phyloP scores from a whole-genome alignment of 2,329 filamentous ascomycete genomes.

The Sporothrix humicola region DNA sequence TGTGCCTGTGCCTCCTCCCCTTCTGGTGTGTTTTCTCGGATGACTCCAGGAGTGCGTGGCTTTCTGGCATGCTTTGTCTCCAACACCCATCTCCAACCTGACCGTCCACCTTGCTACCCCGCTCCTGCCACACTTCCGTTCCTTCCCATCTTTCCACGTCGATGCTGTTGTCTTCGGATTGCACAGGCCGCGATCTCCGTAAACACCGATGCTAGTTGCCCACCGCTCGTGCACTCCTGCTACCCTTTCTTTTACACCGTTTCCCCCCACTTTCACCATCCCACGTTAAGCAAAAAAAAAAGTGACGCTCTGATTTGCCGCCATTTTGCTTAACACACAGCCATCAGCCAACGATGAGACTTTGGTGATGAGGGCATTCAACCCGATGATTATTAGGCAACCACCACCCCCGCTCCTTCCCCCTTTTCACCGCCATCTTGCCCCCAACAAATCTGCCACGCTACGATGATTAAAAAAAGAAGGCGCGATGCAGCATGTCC shows the following conservation, averaged over 20 bases:
- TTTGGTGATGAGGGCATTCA: not conserved
- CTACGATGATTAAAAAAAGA: not conserved
- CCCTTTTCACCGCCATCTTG: slow-evolving; percentile 13
- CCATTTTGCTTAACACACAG: slow-evolving; percentile 4
- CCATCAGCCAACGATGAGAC: slow-evolving; percentile 24
- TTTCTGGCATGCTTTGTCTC: not conserved
- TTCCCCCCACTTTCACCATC: slow-evolving; percentile 25
- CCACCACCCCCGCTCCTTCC: slow-evolving; percentile 10
- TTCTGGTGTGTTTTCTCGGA: not conserved
- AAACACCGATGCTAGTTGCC: slow-evolving; percentile 15
- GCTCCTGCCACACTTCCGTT: not conserved
- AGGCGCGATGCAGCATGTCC: not conserved
- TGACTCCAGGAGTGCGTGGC: not conserved
- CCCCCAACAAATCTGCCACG: not conserved
- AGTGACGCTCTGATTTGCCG: slow-evolving; percentile 29
- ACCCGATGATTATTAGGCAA: slow-evolving; percentile 15
- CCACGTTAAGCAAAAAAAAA: not conserved
- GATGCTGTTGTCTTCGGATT: slow-evolving; percentile 11
- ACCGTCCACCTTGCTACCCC: slow-evolving; percentile 19
- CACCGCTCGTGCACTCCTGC: not conserved
- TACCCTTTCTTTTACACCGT: not conserved
- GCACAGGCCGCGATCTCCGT: slow-evolving; percentile 11
- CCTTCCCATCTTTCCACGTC: slow-evolving; percentile 8
- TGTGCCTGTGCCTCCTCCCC: not conserved
- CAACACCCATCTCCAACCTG: slow-evolving; percentile 8